Evolutionary conservation across 768 basidiomycete genomes (phyloP), one percentile per base, ranked within the genome.

Genomic region (Naematelia aurantialba): DNA sequence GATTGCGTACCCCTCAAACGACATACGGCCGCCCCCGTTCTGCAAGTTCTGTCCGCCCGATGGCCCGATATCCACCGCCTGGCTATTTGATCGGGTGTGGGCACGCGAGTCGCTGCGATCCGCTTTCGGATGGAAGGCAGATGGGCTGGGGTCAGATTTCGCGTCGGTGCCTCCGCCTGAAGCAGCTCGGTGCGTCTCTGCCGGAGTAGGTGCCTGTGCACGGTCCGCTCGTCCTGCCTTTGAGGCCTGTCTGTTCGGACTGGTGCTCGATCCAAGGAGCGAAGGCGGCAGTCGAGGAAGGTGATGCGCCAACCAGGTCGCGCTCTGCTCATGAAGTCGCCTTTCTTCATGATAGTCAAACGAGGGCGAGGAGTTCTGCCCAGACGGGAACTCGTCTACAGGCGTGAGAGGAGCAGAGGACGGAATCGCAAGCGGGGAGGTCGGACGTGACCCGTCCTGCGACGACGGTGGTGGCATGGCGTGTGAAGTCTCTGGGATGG

Each of bases 331-430:
- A 45, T 73, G 70, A 14, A 77, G 59, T 44, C 73, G 61, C 13
- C 73, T 59, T 47, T 77, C 74, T 54, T 78, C 69, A 49, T 78
- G 73, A 47, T 77, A 78, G 51, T 74, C 70, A 61, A 78, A 78
- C 3, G 73, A 67, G 19, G 76, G 75, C 25, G 74, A 73, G 22
- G 55, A 44, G 24, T 56, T 25, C 4, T 45, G 55, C n/a, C 46
- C 46, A 31, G 55, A 45, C 11, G 26, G 29, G 25, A 19, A 44
- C n/a, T 57, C 56, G 48, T 17, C 25, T 12, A 25, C 45, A 4
- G 53, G 45, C 3, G 47, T n/a, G 19, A 56, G 59, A 30, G 59
- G 52, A 21, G 52, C 19, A 12, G 57, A 27, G 10, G 45, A 34
- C 5, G 56, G 56, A 30, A 57, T 57, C 5, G 56, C 14, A 25